Conservation (phyloP, 2,329 filamentous ascomycete species). For the Talaromyces verruculosus region DNA sequence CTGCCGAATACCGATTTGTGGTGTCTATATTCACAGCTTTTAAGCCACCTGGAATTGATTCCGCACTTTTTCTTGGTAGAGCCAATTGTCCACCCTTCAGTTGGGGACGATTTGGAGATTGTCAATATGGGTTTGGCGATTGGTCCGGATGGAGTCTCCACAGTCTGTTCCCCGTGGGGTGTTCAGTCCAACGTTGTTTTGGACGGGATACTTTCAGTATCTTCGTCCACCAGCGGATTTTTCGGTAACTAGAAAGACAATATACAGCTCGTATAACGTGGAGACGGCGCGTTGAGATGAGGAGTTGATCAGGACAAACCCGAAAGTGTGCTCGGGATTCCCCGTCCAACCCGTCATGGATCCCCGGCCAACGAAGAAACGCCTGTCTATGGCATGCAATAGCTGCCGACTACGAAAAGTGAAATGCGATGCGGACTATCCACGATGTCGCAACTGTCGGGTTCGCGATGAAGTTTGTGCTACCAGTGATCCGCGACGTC, state of each 20-base stretch:
- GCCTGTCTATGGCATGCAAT: slow-evolving; percentile 31
- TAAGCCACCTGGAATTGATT: slow-evolving; percentile 13
- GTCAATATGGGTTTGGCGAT: slow-evolving; percentile 5
- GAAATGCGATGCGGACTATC: slow-evolving; percentile 32
- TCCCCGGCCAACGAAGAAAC: slow-evolving; percentile 18
- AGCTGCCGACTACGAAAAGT: slow-evolving; percentile 31
- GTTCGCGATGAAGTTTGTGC: slow-evolving; percentile 26
- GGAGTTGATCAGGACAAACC: neutral
- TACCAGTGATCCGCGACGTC: slow-evolving; percentile 29
- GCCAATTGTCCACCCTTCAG: slow-evolving; percentile 6
- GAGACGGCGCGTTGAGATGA: neutral
- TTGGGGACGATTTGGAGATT: neutral
- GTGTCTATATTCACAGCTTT: neutral
- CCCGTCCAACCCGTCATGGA: neutral
- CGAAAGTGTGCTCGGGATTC: neutral
- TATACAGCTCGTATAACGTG: neutral
- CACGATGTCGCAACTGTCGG: slow-evolving; percentile 31
- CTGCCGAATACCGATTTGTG: neutral
- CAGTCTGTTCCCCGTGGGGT: slow-evolving; percentile 13
- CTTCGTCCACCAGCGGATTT: neutral
- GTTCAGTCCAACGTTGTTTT: neutral
- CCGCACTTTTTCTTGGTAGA: slow-evolving; percentile 8
- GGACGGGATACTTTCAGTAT: neutral
- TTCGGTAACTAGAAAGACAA: neutral
- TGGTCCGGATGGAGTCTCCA: slow-evolving; percentile 10